phyloP scores from a whole-genome alignment of 768 basidiomycete species.

The Tulasnella sp. region DNA sequence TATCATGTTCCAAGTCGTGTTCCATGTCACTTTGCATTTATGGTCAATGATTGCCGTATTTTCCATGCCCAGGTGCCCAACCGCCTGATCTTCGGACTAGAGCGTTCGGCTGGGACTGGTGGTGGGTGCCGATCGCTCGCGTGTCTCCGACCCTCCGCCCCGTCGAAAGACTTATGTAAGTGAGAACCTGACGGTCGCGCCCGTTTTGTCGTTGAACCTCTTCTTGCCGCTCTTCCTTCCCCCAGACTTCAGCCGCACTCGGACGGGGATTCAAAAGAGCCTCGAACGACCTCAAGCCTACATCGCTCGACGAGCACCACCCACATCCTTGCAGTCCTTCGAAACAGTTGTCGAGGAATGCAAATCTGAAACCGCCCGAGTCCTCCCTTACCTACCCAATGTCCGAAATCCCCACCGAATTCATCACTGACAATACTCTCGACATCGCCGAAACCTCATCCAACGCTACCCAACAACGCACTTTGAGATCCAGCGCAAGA shows the following conservation, averaged over 20 bases:
- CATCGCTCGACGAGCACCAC: neutral
- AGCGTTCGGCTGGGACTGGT: neutral
- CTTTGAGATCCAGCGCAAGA: slow-evolving; percentile 62
- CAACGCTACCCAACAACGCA: slow-evolving; percentile 3
- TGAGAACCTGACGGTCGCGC: neutral
- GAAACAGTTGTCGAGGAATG: slow-evolving; percentile 15
- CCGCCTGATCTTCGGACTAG: neutral
- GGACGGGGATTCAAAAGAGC: neutral
- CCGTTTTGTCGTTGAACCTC: neutral
- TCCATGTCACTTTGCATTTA: neutral
- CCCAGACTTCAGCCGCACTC: neutral
- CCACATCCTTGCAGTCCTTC: neutral
- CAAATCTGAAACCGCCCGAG: slow-evolving; percentile 13
- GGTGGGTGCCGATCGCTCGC: neutral
- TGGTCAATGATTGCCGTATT: neutral
- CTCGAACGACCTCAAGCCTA: neutral
- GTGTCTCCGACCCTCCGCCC: neutral
- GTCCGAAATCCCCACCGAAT: slow-evolving; percentile 16
- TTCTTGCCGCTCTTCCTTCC: neutral
- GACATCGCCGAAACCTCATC: neutral
- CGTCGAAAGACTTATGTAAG: neutral
- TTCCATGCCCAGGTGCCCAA: neutral
- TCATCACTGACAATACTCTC: slow-evolving; percentile 2
- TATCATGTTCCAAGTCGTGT: neutral
- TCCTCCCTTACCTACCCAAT: slow-evolving; percentile 8